phyloP scores from a whole-genome alignment of 352 stramenopile species.

The Phytophthora meadii region DNA sequence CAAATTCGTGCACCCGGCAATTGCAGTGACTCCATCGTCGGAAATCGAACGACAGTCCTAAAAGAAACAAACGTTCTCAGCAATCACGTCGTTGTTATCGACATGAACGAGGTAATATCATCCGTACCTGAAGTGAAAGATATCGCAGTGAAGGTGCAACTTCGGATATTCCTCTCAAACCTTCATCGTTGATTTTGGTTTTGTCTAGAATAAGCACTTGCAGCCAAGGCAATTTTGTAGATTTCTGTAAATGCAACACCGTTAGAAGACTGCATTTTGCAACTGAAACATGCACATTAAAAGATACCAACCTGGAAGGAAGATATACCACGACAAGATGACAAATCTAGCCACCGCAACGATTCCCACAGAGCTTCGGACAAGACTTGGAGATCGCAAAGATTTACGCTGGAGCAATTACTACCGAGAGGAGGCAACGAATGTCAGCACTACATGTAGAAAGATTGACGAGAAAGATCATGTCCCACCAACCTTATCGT shows the following conservation, averaged over 20 bases:
- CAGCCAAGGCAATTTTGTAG: slow-evolving; percentile 40
- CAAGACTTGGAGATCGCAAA: slow-evolving; percentile 45
- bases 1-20: slow-evolving; percentile 48
- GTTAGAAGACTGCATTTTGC: background rate
- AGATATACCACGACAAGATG: slow-evolving; percentile 52
- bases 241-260: slow-evolving; percentile 24
- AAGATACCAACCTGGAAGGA: slow-evolving; percentile 46
- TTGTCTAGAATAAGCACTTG: slow-evolving; percentile 75
- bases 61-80: background rate
- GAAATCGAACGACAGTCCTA: slow-evolving; percentile 65
- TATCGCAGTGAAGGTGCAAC: slow-evolving; percentile 55
- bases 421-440: slow-evolving; percentile 16
- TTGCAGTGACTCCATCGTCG: slow-evolving; percentile 49
- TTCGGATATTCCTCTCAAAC: slow-evolving; percentile 41
- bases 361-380: slow-evolving; percentile 36
- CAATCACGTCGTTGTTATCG: background rate
- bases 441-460: background rate
- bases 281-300: background rate
- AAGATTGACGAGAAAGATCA: too few species aligned
- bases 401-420: slow-evolving; percentile 35
- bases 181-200: slow-evolving; percentile 57
- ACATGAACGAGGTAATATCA: background rate
- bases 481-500: slow-evolving; percentile 47
- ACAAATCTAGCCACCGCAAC: slow-evolving; percentile 60
- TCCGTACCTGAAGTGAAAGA: slow-evolving; percentile 66